A percentile compares a stretch with the other conserved stretches of the same genome.
phyloP scores from a whole-genome alignment of 805 yeast species.

The Saccharomycopsis sp. region DNA sequence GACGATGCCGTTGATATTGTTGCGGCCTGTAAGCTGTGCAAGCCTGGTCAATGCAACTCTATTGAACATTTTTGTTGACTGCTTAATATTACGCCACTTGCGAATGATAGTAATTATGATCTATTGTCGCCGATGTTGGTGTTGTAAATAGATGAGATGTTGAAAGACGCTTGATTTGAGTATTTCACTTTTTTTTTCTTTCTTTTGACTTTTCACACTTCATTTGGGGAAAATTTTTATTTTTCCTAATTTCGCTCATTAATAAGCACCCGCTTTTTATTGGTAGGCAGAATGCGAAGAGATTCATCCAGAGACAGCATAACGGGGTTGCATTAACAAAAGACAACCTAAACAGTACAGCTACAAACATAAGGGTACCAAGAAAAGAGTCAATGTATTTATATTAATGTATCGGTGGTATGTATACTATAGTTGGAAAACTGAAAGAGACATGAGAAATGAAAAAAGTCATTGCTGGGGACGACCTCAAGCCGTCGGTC shows the following conservation, averaged over 20 bases:
- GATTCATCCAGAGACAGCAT: too few species aligned
- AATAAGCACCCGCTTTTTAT: conserved; percentile 1
- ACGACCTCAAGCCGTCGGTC: background rate
- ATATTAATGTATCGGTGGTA: too few species aligned
- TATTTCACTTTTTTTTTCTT: background rate
- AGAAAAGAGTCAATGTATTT: too few species aligned
- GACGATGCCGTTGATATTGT: background rate
- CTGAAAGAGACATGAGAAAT: too few species aligned
- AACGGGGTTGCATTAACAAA: too few species aligned
- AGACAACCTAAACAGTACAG: too few species aligned
- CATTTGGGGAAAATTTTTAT: background rate
- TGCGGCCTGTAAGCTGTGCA: background rate
- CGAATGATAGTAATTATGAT: background rate
- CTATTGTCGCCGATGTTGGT: too few species aligned
- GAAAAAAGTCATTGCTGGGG: background rate
- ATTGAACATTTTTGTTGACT: background rate
- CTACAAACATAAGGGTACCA: too few species aligned
- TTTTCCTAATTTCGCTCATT: background rate
- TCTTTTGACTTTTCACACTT: background rate
- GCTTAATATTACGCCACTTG: too few species aligned
- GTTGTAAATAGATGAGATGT: background rate
- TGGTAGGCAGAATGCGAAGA: too few species aligned
- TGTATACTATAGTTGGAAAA: too few species aligned
- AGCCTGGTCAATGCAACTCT: background rate
- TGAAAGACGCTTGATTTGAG: background rate